These are phyloP conservation scores for Aurinia saxatilis DNA, from an alignment of 345 rosid species.

Conservation along the genomic window DNA sequence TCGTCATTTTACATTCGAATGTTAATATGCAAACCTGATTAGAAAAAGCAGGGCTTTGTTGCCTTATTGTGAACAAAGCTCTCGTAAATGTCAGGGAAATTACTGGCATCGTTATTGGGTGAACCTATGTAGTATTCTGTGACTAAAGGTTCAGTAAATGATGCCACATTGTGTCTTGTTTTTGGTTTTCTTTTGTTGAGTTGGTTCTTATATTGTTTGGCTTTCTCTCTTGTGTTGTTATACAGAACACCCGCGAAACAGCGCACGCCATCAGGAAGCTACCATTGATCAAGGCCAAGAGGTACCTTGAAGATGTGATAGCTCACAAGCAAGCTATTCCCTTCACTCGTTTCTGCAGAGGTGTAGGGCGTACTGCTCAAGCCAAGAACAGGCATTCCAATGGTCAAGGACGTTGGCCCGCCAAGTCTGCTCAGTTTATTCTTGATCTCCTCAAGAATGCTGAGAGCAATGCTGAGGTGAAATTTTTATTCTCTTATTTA, in stretches of 20 bases:
- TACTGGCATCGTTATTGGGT: constrained; percentile 48
- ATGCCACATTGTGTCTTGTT: constrained; percentile 32
- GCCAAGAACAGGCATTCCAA: constrained; percentile 95
- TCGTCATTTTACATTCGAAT: neutral
- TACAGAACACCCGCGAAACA: constrained; percentile 88
- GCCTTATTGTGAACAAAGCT: constrained; percentile 24
- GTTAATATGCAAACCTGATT: neutral
- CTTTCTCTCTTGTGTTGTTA: neutral
- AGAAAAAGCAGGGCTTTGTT: constrained; percentile 33
- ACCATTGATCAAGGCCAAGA: constrained; percentile 85
- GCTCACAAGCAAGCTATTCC: constrained; percentile 99
- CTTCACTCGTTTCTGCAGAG: constrained; percentile 90
- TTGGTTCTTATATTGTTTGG: neutral
- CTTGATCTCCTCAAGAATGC: constrained; percentile 92
- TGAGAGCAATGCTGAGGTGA: constrained; percentile 95
- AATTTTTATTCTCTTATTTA: accelerated
- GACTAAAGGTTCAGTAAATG: constrained; percentile 49
- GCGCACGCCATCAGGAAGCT: constrained; percentile 82
- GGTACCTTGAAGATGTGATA: constrained; percentile 92
- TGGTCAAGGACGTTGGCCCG: constrained; percentile 99
- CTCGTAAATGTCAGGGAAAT: constrained; percentile 33
- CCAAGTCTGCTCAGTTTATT: constrained; percentile 77
- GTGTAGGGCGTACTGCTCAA: constrained; percentile 99
- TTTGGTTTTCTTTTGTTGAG: neutral
- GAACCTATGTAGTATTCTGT: constrained; percentile 35